A percentile compares a stretch with the other conserved stretches of the same genome.
These are phyloP conservation scores for Glycyrrhiza uralensis DNA, from an alignment of 306 rosid species.

Conservation along the genomic window DNA sequence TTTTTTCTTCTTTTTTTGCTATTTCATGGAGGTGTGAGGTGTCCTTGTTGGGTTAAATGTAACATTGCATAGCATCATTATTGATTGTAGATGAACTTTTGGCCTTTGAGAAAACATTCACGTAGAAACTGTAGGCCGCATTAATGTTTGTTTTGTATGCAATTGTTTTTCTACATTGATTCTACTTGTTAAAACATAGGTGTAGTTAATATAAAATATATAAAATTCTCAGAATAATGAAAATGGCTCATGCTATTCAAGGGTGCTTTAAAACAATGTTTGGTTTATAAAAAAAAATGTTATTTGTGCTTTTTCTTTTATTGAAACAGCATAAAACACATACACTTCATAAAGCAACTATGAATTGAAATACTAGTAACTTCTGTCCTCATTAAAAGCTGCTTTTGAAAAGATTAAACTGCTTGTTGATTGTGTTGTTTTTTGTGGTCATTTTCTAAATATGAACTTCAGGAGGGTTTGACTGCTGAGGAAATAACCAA, in stretches of 20 bases:
- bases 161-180: background rate
- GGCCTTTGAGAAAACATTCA: slow-evolving; percentile 9
- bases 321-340: background rate
- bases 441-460: slow-evolving; percentile 8
- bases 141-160: background rate
- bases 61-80: background rate
- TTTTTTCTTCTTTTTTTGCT: background rate
- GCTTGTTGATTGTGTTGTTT: slow-evolving; percentile 13
- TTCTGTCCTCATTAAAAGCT: background rate
- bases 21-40: background rate
- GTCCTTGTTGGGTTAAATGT: background rate
- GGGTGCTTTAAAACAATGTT: background rate
- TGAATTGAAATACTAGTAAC: slow-evolving; percentile 3
- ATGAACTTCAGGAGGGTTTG: slow-evolving; percentile 73
- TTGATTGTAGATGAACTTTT: background rate
- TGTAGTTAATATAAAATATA: background rate
- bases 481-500: slow-evolving; percentile 69
- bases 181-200: background rate
- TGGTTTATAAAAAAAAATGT: background rate
- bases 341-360: background rate
- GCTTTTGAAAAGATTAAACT: slow-evolving; percentile 2
- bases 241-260: background rate
- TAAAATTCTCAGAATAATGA: background rate
- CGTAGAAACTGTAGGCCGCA: background rate
- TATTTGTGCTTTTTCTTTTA: background rate